Percentiles rank a stretch among this genome's conserved stretches.
These are phyloP conservation scores for Saccharomycopsis hybrid DNA, from an alignment of 1,139 yeast genomes.

Conservation along the genomic window DNA sequence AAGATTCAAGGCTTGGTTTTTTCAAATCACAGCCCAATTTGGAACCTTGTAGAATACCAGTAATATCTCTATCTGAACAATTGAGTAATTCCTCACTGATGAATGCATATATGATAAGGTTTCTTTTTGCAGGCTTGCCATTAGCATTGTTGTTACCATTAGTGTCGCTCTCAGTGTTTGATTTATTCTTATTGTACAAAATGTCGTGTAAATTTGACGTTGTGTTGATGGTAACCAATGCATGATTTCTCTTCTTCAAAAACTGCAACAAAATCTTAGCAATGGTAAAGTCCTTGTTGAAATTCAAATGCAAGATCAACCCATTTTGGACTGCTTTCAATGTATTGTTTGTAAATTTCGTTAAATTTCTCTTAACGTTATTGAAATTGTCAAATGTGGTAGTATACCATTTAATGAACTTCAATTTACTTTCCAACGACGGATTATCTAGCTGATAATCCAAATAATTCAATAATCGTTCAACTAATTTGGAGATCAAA, in stretches of 20 bases:
- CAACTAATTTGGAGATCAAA: conserved; percentile 60
- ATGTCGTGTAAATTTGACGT: conserved; percentile 8
- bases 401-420: conserved; percentile 74
- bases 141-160: no score
- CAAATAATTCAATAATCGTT: conserved; percentile 64
- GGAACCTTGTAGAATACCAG: conserved; percentile 30
- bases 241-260: conserved; percentile 9
- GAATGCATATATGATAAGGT: conserved; percentile 28
- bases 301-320: conserved; percentile 56
- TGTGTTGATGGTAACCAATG: conserved; percentile 15
- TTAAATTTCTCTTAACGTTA: conserved; percentile 74
- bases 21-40: conserved; percentile 19
- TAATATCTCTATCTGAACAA: conserved; percentile 30
- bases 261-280: conserved; percentile 10
- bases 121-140: not conserved
- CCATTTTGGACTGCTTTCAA: conserved; percentile 74
- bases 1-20: conserved; percentile 14
- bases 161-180: no score
- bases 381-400: conserved; percentile 81
- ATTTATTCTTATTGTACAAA: conserved; percentile 12
- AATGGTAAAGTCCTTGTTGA: conserved; percentile 33
- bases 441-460: conserved; percentile 68
- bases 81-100: conserved; percentile 34
- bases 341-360: conserved; percentile 67
- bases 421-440: conserved; percentile 46